These are phyloP conservation scores for Caulochytrium protostelioides DNA, from an alignment of 371 early-diverging fungal genomes.

Conservation along the genomic window DNA sequence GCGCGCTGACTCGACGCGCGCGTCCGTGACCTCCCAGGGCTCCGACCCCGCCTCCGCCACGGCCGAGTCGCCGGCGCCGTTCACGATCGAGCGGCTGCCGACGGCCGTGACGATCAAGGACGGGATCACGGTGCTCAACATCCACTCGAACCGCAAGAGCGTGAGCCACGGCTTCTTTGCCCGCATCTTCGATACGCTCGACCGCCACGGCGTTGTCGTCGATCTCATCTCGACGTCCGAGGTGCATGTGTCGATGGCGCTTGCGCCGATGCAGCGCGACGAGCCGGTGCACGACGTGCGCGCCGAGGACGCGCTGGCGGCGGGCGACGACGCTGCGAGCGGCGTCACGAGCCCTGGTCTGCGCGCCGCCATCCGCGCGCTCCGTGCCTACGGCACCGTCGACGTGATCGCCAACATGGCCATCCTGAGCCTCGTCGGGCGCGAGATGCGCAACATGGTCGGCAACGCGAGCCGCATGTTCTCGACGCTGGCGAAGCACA, in stretches of 20 bases:
- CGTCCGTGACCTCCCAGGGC: no score
- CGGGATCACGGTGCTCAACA: constrained; percentile 69
- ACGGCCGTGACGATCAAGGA: constrained; percentile 96
- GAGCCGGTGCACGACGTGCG: constrained; percentile 36
- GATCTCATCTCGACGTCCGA: constrained; percentile 90
- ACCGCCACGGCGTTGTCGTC: constrained; percentile 67
- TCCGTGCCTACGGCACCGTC: constrained; percentile 7
- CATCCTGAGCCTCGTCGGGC: constrained; percentile 86
- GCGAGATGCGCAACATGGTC: constrained; percentile 86
- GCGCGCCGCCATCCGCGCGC: no score
- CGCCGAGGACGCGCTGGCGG: constrained; percentile 14
- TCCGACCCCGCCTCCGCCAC: neutral
- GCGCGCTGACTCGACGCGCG: constrained; percentile 5
- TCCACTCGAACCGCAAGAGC: constrained; percentile 82
- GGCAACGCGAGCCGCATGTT: constrained; percentile 90
- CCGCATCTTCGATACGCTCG: constrained; percentile 71
- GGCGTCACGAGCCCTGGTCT: no score
- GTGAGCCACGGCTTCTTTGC: constrained; percentile 90
- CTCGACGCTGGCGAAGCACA: constrained; percentile 57
- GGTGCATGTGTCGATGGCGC: constrained; percentile 89
- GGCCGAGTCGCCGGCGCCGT: neutral
- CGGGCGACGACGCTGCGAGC: constrained; percentile 66
- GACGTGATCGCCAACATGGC: constrained; percentile 56
- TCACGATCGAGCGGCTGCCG: constrained; percentile 12
- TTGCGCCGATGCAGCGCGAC: constrained; percentile 39